Evolutionary conservation across 2,329 filamentous ascomycete species (phyloP).

Genomic region (Penicillium sp.): DNA sequence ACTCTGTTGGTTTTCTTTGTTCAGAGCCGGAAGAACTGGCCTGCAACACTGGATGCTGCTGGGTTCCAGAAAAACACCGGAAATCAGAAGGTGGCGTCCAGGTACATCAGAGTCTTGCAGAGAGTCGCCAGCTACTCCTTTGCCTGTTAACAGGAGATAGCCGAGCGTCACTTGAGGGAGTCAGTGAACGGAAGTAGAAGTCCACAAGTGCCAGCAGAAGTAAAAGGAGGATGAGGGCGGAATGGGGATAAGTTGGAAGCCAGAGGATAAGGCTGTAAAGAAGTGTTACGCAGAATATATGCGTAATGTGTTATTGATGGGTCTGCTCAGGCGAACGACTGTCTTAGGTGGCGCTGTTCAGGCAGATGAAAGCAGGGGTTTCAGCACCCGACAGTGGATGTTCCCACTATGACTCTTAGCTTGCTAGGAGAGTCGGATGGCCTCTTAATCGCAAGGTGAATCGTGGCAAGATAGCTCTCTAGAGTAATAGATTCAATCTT

Average conservation of each 20-base stretch:
- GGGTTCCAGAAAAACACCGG: neutral
- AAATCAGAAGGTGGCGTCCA: neutral
- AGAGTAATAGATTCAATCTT: constrained; percentile 2
- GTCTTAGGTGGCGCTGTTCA: constrained; percentile 17
- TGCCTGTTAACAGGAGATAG: neutral
- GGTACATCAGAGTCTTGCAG: neutral
- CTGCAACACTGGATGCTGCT: neutral
- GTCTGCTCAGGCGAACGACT: constrained; percentile 10
- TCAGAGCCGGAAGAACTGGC: neutral
- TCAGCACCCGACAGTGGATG: neutral
- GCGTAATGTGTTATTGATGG: constrained; percentile 13
- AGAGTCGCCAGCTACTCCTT: neutral
- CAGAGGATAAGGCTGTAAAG: constrained; percentile 2
- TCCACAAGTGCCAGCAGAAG: neutral
- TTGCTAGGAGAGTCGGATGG: neutral
- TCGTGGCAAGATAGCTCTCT: neutral
- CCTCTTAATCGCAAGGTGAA: neutral
- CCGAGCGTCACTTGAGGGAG: neutral
- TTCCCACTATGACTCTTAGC: neutral
- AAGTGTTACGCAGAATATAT: neutral
- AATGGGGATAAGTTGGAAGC: neutral
- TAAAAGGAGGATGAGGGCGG: neutral
- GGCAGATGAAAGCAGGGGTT: constrained; percentile 18
- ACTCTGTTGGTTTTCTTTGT: constrained; percentile 10
- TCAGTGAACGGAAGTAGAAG: neutral